Base-by-base conservation (phyloP, 2,329 filamentous ascomycete genomes). In the Pseudogymnoascus sp. region DNA sequence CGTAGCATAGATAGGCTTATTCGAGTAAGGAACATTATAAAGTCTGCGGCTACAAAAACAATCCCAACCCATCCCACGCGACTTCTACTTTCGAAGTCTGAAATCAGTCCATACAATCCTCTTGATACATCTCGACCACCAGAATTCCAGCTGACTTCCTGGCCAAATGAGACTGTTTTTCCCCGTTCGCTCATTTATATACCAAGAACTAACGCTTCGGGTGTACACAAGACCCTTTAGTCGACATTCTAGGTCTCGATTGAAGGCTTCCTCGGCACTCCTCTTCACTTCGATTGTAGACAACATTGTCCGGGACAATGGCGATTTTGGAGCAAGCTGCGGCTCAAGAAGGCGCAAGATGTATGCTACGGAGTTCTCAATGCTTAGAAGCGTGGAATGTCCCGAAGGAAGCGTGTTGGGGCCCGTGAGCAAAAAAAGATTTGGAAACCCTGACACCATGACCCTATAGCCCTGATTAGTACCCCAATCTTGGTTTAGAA, bases 41-140 rank as follows among this genome's bases (percentile, higher is more conserved):
- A 50, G 22, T 50, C 28, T 28, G 12, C 43, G 3, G 22, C 43
- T 26, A 28, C 91, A 74, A 88, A 95, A 95, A 0, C 87, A 0
- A 90, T 87, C 2, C 93, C 86, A 0, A 4, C n/a, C n/a, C n/a
- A 40, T 40, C 37, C 37, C n/a, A 14, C 37, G 37, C 3, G 37
- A 35, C 37, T 19, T 40, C 37, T 40, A 8, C n/a, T 40, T 16
- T 40, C n/a, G 37, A 40, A 16, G n/a, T 40, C 5, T 19, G n/a
- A 40, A 40, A 40, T 40, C 37, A 40, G 6, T 19, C 37, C n/a
- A 40, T 40, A 40, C 37, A 40, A 40, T n/a, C n/a, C n/a, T 40
- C 37, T 40, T 40, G 3, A 40, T 40, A 40, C 37, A 40, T 40
- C 37, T 40, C n/a, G 37, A 40, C n/a, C 37, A 40, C 37, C 37